Conservation (phyloP, 1,139 yeast genomes). For the Lodderomyces pseudojiufengensis region DNA sequence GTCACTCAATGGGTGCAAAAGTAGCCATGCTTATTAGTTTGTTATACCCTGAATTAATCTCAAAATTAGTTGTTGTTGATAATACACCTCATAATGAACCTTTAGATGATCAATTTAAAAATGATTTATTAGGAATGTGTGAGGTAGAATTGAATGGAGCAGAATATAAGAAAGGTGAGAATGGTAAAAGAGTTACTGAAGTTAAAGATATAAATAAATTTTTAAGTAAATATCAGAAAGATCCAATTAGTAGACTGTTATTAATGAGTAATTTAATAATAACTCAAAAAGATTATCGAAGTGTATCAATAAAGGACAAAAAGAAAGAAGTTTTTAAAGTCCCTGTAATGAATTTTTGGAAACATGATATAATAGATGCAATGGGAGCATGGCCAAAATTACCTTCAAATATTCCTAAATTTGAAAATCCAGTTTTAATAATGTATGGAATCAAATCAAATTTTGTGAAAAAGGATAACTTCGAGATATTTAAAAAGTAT, state of each 20-base stretch:
- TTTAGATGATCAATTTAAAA: slow-evolving; percentile 23
- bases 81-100: slow-evolving; percentile 38
- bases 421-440: slow-evolving; percentile 37
- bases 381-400: slow-evolving; percentile 46
- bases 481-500: slow-evolving; percentile 29
- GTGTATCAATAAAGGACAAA: slow-evolving; percentile 9
- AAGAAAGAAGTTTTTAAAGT: slow-evolving; percentile 21
- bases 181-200: slow-evolving; percentile 8
- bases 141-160: slow-evolving; percentile 21
- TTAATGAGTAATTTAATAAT: slow-evolving; percentile 26
- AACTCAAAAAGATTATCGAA: slow-evolving; percentile 16
- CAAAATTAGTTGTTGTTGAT: slow-evolving; percentile 44
- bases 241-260: slow-evolving; percentile 22
- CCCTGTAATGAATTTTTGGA: slow-evolving; percentile 25
- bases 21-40: slow-evolving; percentile 46
- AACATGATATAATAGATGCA: slow-evolving; percentile 26
- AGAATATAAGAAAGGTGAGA: slow-evolving; percentile 5
- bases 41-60: slow-evolving; percentile 33
- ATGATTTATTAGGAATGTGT: slow-evolving; percentile 32
- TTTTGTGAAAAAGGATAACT: slow-evolving; percentile 31
- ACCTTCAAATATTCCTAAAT: slow-evolving; percentile 16
- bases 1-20: slow-evolving; percentile 56
- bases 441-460: slow-evolving; percentile 40
- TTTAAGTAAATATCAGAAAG: slow-evolving; percentile 22
- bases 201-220: slow-evolving; percentile 15